A percentile compares a stretch with the other conserved stretches of the same genome.
These are phyloP conservation scores for Fusarium foetens DNA, from an alignment of 2,329 filamentous ascomycete genomes.

Conservation along the genomic window DNA sequence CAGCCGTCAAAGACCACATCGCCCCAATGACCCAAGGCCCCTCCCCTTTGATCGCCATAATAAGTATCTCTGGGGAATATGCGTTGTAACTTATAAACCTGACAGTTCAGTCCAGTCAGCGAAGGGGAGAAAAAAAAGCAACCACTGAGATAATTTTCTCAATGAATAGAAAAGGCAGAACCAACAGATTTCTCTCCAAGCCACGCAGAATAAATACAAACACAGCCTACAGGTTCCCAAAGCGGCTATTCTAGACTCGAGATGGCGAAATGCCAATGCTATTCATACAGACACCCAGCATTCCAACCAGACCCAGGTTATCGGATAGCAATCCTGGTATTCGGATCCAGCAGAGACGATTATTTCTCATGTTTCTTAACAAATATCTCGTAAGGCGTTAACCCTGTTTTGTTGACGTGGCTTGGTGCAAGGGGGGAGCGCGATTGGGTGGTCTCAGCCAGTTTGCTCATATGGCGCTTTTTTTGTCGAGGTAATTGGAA, in stretches of 20 bases:
- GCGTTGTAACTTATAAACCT: not conserved
- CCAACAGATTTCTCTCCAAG: not conserved
- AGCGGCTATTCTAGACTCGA: not conserved
- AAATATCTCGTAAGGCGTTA: not conserved
- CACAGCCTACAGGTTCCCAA: not conserved
- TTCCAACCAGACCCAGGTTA: not conserved
- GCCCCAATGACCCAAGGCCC: constrained; percentile 37
- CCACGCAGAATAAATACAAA: not conserved
- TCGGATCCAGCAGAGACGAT: not conserved
- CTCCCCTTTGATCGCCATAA: constrained; percentile 33
- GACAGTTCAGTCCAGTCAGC: not conserved
- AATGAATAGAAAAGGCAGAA: not conserved
- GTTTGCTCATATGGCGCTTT: not conserved
- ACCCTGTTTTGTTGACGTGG: not conserved
- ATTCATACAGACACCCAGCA: not conserved
- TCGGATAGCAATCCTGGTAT: not conserved
- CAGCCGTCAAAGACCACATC: constrained; percentile 44
- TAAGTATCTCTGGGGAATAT: not conserved
- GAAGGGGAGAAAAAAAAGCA: not conserved
- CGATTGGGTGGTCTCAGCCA: not conserved
- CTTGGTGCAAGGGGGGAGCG: not conserved
- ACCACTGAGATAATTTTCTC: not conserved
- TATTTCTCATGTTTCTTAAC: not conserved
- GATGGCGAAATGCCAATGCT: not conserved
- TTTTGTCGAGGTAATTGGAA: not conserved